Conservation (phyloP, 192 early-diverging fungal species). For the Backusella tuberculispora region DNA sequence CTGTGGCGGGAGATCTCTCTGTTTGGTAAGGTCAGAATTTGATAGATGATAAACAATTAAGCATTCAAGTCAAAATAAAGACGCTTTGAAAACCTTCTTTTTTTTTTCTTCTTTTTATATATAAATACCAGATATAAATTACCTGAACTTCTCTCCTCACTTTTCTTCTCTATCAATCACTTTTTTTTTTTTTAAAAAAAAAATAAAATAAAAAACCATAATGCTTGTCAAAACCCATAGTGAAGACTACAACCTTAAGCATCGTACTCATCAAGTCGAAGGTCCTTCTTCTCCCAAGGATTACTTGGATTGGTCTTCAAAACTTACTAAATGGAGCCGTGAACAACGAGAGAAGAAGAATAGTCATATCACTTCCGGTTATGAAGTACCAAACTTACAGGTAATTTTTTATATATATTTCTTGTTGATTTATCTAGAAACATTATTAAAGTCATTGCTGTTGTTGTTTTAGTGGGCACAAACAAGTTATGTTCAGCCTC, state of each 20-base stretch:
- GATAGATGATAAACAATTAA: constrained; percentile 10
- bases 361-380: background rate
- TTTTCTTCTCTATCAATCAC: background rate
- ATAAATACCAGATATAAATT: constrained; percentile 3
- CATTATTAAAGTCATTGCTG: background rate
- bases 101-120: background rate
- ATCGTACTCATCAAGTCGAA: constrained; percentile 25
- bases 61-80: background rate
- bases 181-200: background rate
- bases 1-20: constrained; percentile 7
- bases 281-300: constrained; percentile 30
- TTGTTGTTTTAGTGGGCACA: constrained; percentile 20
- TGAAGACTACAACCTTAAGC: constrained; percentile 27
- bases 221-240: constrained; percentile 27
- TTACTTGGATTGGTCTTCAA: constrained; percentile 21
- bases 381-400: constrained; percentile 21
- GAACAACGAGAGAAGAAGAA: constrained; percentile 21
- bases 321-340: constrained; percentile 19
- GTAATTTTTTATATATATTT: constrained; percentile 22
- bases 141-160: background rate
- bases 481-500: constrained; percentile 27
- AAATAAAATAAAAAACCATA: background rate
- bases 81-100: background rate
- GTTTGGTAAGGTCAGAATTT: constrained; percentile 13
- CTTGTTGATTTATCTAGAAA: background rate